These are phyloP conservation scores for Dovyalis caffra DNA, from an alignment of 345 rosid genomes.

Conservation along the genomic window DNA sequence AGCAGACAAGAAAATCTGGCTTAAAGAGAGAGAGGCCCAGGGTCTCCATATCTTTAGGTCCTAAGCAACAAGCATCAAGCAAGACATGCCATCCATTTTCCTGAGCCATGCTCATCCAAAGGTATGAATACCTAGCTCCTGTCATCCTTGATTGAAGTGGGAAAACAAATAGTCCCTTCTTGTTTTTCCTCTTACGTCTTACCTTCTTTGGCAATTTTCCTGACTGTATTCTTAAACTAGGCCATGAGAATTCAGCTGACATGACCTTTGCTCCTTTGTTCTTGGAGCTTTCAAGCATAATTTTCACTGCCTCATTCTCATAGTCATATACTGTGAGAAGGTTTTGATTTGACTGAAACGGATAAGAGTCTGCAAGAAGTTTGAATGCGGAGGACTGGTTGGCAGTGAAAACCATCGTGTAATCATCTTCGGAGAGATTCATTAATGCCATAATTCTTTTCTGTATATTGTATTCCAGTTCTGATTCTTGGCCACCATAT, in stretches of 20 bases:
- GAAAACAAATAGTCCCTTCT: conserved; percentile 71
- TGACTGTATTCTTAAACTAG: conserved; percentile 43
- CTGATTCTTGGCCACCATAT: conserved; percentile 43
- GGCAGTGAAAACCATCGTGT: conserved; percentile 60
- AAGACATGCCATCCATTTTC: conserved; percentile 82
- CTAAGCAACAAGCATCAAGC: conserved; percentile 73
- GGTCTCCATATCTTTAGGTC: conserved; percentile 86
- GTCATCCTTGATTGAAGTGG: conserved; percentile 77
- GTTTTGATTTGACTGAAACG: conserved; percentile 45
- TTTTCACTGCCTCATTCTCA: conserved; percentile 61
- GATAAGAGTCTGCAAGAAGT: conserved; percentile 69
- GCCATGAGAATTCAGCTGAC: conserved; percentile 74
- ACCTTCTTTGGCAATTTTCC: conserved; percentile 55
- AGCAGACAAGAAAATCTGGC: conserved; percentile 78
- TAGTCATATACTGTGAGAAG: conserved; percentile 80
- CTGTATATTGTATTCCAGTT: conserved; percentile 41
- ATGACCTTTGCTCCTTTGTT: conserved; percentile 50
- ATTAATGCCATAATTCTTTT: conserved; percentile 61
- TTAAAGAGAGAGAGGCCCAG: conserved; percentile 74
- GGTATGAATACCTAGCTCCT: conserved; percentile 67
- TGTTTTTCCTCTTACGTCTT: conserved; percentile 33
- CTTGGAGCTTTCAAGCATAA: conserved; percentile 54
- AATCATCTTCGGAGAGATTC: conserved; percentile 76
- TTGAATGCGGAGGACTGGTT: conserved; percentile 75
- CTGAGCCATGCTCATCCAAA: conserved; percentile 76